Conservation (phyloP, 2,329 filamentous ascomycete genomes). For the Trichoderma atrobrunneum region DNA sequence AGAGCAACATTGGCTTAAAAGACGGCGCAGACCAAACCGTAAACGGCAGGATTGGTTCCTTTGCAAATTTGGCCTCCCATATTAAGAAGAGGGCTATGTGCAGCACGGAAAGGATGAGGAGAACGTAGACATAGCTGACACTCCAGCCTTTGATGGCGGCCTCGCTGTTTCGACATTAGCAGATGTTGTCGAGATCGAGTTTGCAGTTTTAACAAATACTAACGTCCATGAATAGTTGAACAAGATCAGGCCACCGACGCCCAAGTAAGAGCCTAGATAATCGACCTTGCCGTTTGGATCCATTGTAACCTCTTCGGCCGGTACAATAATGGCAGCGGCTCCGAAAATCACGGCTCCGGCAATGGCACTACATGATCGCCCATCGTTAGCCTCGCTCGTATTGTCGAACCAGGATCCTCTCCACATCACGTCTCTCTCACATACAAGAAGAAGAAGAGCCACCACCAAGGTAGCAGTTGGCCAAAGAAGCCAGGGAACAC, state of each 20-base stretch:
- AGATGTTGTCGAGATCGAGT: not conserved
- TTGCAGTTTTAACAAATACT: not conserved
- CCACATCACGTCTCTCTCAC: not conserved
- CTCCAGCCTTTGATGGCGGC: conserved; percentile 7
- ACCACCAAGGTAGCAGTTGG: conserved; percentile 14
- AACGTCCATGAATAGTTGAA: conserved; percentile 13
- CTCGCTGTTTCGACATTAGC: not conserved
- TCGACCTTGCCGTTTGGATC: conserved; percentile 10
- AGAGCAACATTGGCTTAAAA: conserved; percentile 10
- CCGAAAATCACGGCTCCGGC: not conserved
- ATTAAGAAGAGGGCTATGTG: not conserved
- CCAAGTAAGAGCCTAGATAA: conserved; percentile 4
- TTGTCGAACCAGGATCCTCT: not conserved
- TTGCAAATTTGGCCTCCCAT: conserved; percentile 1
- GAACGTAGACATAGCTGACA: not conserved
- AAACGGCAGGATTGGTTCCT: not conserved
- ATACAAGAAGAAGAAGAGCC: conserved; percentile 16
- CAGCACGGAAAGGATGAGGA: not conserved
- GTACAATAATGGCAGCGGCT: not conserved
- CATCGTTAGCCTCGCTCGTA: not conserved
- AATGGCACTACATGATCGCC: not conserved
- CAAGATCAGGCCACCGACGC: conserved; percentile 1
- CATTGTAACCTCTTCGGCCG: conserved; percentile 6
- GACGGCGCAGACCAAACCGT: conserved; percentile 4
- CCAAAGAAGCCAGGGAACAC: conserved; percentile 11